Evolutionary conservation across 352 stramenopile species (phyloP), one percentile per base, ranked within the genome.

Genomic region (Globisporangium mamillatum): DNA sequence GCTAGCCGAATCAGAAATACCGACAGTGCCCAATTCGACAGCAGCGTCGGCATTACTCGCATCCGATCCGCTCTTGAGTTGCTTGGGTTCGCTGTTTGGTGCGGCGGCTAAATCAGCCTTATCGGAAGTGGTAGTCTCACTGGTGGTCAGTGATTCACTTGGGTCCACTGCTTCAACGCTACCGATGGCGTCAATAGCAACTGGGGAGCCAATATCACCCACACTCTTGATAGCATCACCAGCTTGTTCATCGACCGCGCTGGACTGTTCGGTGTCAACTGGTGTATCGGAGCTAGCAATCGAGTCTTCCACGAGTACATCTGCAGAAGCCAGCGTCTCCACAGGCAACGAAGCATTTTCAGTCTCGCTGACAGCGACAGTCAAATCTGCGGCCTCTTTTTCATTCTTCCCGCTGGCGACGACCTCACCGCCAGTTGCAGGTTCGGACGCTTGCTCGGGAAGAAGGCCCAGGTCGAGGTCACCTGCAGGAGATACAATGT

Each of bases 141-240:
- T 25, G 18, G 44, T 52, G 18, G 2, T 3, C 8, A 52, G 18
- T 61, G 55, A 61, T 27, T 61, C 27, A 29, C 27, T 46, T 61
- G 55, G 20, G 18, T 61, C 20, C 20, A 46, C 27, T 46, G 55
- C 25, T 22, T 61, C 55, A 46, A 61, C 55, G 29, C 55, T 61
- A 29, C 55, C 55, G 9, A 61, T 61, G 55, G 55, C 55, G 55
- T 61, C 29, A 46, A 16, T 16, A 46, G 29, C 55, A 29, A 61
- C 29, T 16, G 20, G 25, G 55, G 20, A 61, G 14, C 9, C 55
- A 61, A 46, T 27, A 4, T 46, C 27, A 16, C 29, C 22, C 14
- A 24, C 55, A 34, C 14, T 22, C 16, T 8, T 27, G 29, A 14
- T 61, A 38, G 38, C 24, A 22, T 61, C 55, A 24, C 18, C 55